Percentiles rank a stretch among this genome's conserved stretches.
phyloP scores from a whole-genome alignment of 1,284 basidiomycete genomes.

The Termitomyces sp. region DNA sequence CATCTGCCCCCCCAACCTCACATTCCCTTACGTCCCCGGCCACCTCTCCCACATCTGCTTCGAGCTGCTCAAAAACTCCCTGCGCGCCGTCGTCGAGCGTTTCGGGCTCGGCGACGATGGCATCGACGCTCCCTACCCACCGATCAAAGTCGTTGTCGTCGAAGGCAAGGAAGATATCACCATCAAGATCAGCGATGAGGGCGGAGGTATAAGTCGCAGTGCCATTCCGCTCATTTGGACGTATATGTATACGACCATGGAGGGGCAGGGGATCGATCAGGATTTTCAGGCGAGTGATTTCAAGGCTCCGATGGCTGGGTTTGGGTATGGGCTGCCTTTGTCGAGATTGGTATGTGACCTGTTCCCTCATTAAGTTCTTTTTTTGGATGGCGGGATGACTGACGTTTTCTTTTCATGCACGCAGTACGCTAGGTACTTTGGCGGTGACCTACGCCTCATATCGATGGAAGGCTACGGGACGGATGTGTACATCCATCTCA shows the following conservation, averaged over 20 bases:
- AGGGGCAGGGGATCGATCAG: conserved; percentile 81
- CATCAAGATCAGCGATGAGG: conserved; percentile 92
- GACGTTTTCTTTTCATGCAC: conserved; percentile 3
- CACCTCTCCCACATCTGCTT: conserved; percentile 96
- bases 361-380: background rate
- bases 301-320: conserved; percentile 98
- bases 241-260: conserved; percentile 99
- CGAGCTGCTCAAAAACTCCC: conserved; percentile 97
- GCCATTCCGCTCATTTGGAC: conserved; percentile 98
- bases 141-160: conserved; percentile 96
- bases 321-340: conserved; percentile 90
- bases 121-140: conserved; percentile 65
- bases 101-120: conserved; percentile 77
- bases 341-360: conserved; percentile 72
- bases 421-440: conserved; percentile 93
- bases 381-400: background rate
- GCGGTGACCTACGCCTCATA: conserved; percentile 93
- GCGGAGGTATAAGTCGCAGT: conserved; percentile 91
- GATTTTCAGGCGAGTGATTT: conserved; percentile 92
- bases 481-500: conserved; percentile 88
- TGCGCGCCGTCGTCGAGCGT: conserved; percentile 94
- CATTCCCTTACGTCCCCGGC: conserved; percentile 95
- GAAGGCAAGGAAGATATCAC: conserved; percentile 96
- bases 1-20: conserved; percentile 85
- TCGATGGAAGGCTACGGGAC: conserved; percentile 98